phyloP scores from a whole-genome alignment of 2,329 filamentous ascomycete genomes.

The Aureobasidium sp. region DNA sequence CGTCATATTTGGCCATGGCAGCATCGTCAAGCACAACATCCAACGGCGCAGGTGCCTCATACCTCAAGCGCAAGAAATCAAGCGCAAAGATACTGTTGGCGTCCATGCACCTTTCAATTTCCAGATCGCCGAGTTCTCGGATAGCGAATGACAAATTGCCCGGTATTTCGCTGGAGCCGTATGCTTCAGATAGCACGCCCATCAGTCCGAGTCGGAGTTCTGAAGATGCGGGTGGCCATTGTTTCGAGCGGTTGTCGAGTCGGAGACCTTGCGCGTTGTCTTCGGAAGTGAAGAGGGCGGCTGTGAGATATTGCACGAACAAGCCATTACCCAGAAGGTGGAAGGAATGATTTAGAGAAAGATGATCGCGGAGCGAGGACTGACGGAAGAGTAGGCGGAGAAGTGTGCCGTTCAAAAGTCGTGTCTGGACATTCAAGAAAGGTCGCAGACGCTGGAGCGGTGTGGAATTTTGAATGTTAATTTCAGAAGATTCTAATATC shows the following conservation, averaged over 20 bases:
- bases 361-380: constrained; percentile 64
- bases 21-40: constrained; percentile 64
- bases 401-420: constrained; percentile 68
- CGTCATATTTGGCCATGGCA: constrained; percentile 73
- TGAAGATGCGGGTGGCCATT: constrained; percentile 88
- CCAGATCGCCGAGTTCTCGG: constrained; percentile 67
- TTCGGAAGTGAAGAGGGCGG: constrained; percentile 77
- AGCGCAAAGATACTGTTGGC: constrained; percentile 76
- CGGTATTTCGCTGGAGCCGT: constrained; percentile 41
- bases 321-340: constrained; percentile 79
- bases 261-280: constrained; percentile 74
- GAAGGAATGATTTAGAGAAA: constrained; percentile 69
- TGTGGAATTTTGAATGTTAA: neutral
- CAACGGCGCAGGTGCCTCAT: constrained; percentile 67
- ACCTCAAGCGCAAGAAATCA: constrained; percentile 87
- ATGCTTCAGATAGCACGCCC: constrained; percentile 74
- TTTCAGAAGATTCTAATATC: neutral
- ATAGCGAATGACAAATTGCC: constrained; percentile 62
- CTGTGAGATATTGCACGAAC: constrained; percentile 71
- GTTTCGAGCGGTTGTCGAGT: constrained; percentile 60
- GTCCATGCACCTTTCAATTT: constrained; percentile 78
- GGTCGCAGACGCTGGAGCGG: constrained; percentile 3
- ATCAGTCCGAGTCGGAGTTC: constrained; percentile 85
- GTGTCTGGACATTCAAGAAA: constrained; percentile 59
- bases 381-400: constrained; percentile 69